Evolutionary conservation across 208 protist genomes (phyloP).

Genomic region (Wallacemonas sp.): DNA sequence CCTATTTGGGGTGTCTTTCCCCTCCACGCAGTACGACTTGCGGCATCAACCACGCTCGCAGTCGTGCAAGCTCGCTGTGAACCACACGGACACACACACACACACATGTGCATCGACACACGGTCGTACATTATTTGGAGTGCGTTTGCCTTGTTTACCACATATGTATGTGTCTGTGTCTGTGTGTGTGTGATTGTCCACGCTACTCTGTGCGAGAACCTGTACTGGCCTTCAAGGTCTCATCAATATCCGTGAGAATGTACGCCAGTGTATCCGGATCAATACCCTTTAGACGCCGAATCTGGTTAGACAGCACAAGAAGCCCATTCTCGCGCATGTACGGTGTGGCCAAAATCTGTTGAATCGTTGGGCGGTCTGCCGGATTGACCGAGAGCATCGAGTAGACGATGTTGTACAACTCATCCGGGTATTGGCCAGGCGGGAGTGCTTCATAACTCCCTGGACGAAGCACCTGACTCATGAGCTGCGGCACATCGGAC

Average conservation of each 20-base stretch:
- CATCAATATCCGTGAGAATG: constrained; percentile 38
- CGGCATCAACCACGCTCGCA: too few relatives aligned
- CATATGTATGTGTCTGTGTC: neutral
- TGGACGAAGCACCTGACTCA: constrained; percentile 50
- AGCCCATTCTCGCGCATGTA: constrained; percentile 44
- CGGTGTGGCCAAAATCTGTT: constrained; percentile 39
- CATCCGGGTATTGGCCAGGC: constrained; percentile 31
- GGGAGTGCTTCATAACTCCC: constrained; percentile 50
- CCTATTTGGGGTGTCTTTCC: too few relatives aligned
- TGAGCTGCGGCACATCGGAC: constrained; percentile 40
- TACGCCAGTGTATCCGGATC: constrained; percentile 21
- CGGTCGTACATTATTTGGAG: too few relatives aligned
- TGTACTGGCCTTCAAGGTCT: constrained; percentile 15
- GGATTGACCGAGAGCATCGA: constrained; percentile 62
- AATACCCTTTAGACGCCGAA: constrained; percentile 44
- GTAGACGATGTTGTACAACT: constrained; percentile 33
- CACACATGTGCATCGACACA: too few relatives aligned
- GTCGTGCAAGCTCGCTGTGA: too few relatives aligned
- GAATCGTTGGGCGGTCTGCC: constrained; percentile 38
- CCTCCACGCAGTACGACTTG: too few relatives aligned
- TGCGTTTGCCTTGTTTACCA: too few relatives aligned
- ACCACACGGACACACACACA: too few relatives aligned
- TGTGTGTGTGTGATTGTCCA: neutral
- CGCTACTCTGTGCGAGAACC: neutral
- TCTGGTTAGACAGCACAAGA: constrained; percentile 39